Percentiles rank a stretch among this genome's conserved stretches.
Conservation (phyloP, 495 filamentous ascomycete species). For the Sphaerosporella brunnea region DNA sequence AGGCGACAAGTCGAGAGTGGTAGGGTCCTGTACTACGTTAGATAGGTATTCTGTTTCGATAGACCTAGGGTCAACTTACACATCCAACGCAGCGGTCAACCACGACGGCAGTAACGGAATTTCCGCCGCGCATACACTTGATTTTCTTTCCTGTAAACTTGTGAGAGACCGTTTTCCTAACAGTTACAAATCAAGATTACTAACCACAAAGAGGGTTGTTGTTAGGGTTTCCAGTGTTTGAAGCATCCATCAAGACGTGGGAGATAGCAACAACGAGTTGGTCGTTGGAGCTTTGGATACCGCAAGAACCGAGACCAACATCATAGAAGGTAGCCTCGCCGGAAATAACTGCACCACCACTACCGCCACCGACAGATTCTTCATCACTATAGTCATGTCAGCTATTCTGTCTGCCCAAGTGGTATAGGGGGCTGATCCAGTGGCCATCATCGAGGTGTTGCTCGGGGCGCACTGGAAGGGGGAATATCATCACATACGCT, state of each 20-base stretch:
- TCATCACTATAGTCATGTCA: too few species aligned
- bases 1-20: conserved; percentile 11
- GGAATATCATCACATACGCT: too few species aligned
- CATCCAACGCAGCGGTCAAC: conserved; percentile 14
- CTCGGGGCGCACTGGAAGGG: neutral
- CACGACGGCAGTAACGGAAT: neutral
- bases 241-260: conserved; percentile 15
- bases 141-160: conserved; percentile 2
- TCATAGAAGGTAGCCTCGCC: conserved; percentile 31
- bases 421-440: neutral
- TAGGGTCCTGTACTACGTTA: neutral
- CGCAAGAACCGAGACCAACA: conserved; percentile 31
- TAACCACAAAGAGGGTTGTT: conserved; percentile 30
- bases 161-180: conserved; percentile 3
- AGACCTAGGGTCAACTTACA: conserved; percentile 12
- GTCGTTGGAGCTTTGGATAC: conserved; percentile 8
- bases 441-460: neutral
- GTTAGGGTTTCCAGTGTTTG: conserved; percentile 27
- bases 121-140: conserved; percentile 1
- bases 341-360: too few species aligned
- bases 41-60: neutral
- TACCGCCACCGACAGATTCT: too few species aligned
- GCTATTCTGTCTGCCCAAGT: conserved; percentile 5
- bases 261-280: conserved; percentile 29
- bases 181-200: neutral